Base-by-base conservation (phyloP, 1,284 basidiomycete species). In the Phellopilus nigrolimitatus region DNA sequence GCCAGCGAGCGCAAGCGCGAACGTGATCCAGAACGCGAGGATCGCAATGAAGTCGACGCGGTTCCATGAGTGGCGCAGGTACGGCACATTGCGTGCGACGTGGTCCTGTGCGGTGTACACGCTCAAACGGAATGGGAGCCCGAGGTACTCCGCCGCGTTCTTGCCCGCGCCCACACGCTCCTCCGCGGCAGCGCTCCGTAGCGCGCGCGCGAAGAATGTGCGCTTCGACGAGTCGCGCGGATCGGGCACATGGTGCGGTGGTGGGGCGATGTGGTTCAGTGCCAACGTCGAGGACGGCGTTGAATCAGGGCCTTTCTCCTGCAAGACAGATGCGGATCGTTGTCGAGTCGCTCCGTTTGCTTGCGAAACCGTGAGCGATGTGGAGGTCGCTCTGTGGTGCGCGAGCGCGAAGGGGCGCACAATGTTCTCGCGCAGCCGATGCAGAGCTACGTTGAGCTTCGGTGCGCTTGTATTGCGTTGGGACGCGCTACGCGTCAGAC, bases 51-150 rank as follows among this genome's bases (percentile, higher is more conserved):
- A 81, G 66, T 99, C 95, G 52, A 97, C 87, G 27, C 95, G 79
- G 60, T 87, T 91, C 94, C 95, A 98, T 49, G 89, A 91, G 62
- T 98, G 93, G 3, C 95, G 79, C 3, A 98, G 73, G 64, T 93
- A 99, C 0, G 95, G 91, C 2, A 88, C 68, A 59, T 86, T 86
- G 42, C 79, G 72, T 25, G 67, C 68, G 13, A 78, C 76, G 58
- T 79, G 81, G 51, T 74, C 68, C 49, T 74, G 76, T 0, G 77
- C 67, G 37, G 77, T 68, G 17, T 70, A 68, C 15, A 90, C 71
- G 58, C 76, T 83, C 15, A 89, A 66, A 22, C 75, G 74, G 62
- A 90, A 90, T 0, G 88, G 88, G 4, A 87, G 72, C 2, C 77
- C 70, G 24, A 84, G 67, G 24, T 77, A 74, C 5, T 69, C 59